These are phyloP conservation scores for Pichia occidentalis DNA, from an alignment of 805 yeast genomes.

Conservation along the genomic window DNA sequence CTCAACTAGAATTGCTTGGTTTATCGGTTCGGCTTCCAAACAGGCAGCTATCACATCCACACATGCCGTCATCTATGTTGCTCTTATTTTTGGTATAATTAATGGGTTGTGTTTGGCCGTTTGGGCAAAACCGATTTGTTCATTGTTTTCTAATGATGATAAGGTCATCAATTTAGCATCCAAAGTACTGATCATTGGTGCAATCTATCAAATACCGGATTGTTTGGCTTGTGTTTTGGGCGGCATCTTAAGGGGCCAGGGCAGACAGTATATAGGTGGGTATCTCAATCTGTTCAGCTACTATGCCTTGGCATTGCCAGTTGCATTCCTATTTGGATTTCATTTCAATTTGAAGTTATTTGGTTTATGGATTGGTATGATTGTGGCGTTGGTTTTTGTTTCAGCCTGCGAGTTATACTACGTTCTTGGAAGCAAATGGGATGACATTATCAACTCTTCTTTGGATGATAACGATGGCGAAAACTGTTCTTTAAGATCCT, in stretches of 20 bases:
- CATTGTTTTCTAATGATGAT: slow-evolving; percentile 54
- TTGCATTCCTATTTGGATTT: slow-evolving; percentile 50
- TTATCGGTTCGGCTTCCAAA: slow-evolving; percentile 36
- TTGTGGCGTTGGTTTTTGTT: slow-evolving; percentile 45
- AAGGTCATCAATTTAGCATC: slow-evolving; percentile 47
- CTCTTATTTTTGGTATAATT: slow-evolving; percentile 32
- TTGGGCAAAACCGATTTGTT: slow-evolving; percentile 38
- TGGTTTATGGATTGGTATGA: slow-evolving; percentile 62
- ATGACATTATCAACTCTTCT: slow-evolving; percentile 25
- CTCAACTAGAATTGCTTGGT: slow-evolving; percentile 52
- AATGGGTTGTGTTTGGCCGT: slow-evolving; percentile 42
- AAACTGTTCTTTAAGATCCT: slow-evolving; percentile 10
- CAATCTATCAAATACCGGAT: slow-evolving; percentile 65
- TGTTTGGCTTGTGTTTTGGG: slow-evolving; percentile 66
- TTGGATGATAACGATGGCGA: slow-evolving; percentile 19
- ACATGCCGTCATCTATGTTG: slow-evolving; percentile 32
- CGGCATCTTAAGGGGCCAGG: slow-evolving; percentile 75
- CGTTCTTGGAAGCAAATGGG: slow-evolving; percentile 28
- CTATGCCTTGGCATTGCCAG: slow-evolving; percentile 57
- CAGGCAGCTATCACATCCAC: slow-evolving; percentile 34
- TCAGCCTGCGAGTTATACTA: slow-evolving; percentile 37
- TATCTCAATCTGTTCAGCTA: slow-evolving; percentile 50
- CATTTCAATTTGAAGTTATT: slow-evolving; percentile 41
- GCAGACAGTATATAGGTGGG: slow-evolving; percentile 61
- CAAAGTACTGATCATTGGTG: slow-evolving; percentile 53